A percentile compares a stretch with the other conserved stretches of the same genome.
phyloP scores from a whole-genome alignment of 2,329 filamentous ascomycete genomes.

The Alternaria burnsii region DNA sequence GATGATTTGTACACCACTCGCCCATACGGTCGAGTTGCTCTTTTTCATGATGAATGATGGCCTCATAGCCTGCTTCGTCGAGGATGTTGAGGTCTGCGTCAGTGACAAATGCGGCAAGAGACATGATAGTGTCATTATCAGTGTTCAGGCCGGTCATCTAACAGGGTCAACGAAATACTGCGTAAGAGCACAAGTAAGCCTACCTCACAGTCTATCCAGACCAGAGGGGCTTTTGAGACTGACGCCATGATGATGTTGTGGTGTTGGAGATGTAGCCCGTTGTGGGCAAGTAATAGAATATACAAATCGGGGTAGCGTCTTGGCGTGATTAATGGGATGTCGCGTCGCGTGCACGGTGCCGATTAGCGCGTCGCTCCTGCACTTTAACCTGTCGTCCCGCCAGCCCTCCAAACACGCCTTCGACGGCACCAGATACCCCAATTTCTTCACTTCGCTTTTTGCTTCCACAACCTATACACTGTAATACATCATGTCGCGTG shows the following conservation, averaged over 20 bases:
- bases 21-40: constrained; percentile 80
- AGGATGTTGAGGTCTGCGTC: constrained; percentile 78
- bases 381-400: constrained; percentile 28
- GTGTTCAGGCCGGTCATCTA: constrained; percentile 92
- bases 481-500: constrained; percentile 46
- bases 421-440: constrained; percentile 22
- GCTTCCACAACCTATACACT: constrained; percentile 17
- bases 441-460: constrained; percentile 26
- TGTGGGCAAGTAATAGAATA: constrained; percentile 12
- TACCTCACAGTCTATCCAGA: constrained; percentile 86
- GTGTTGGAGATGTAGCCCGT: constrained; percentile 4
- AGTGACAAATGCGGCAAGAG: constrained; percentile 92
- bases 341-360: constrained; percentile 31
- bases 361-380: constrained; percentile 29
- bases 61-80: constrained; percentile 80
- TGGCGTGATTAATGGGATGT: constrained; percentile 20
- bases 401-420: constrained; percentile 35
- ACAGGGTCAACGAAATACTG: constrained; percentile 19
- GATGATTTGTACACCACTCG: constrained; percentile 86
- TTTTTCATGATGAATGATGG: constrained; percentile 76
- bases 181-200: neutral
- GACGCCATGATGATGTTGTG: constrained; percentile 53
- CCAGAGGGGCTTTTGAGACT: constrained; percentile 70
- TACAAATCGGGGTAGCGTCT: constrained; percentile 17
- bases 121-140: constrained; percentile 83